phyloP scores from a whole-genome alignment of 2,329 filamentous ascomycete genomes.

The Fusarium metavorans region DNA sequence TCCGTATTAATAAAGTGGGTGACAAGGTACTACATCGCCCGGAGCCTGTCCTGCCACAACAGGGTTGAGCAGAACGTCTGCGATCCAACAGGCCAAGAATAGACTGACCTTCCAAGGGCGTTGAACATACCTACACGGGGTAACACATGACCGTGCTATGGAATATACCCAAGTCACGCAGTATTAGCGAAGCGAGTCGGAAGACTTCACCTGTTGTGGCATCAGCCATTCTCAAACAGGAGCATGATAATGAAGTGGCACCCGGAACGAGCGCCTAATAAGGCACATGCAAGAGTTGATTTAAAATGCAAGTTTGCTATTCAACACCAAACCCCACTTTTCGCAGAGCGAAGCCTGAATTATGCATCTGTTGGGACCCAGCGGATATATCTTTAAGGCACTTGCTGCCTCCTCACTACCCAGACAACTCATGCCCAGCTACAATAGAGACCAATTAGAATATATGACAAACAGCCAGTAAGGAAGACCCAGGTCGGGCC shows the following conservation, averaged over 20 bases:
- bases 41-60: not conserved
- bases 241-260: not conserved
- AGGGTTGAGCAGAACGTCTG: not conserved
- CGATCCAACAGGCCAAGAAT: not conserved
- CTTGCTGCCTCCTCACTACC: not conserved
- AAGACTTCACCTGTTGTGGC: not conserved
- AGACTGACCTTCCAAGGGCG: not conserved
- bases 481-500: not conserved
- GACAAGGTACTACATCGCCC: too few species aligned
- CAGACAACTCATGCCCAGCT: not conserved
- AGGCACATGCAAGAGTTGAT: not conserved
- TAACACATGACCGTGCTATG: not conserved
- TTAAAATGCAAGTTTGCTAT: not conserved
- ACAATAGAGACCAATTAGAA: not conserved
- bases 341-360: not conserved
- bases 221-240: not conserved
- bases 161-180: not conserved
- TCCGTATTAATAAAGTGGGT: not conserved
- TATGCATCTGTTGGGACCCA: too few species aligned
- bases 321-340: not conserved
- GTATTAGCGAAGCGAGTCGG: not conserved
- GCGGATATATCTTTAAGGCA: not conserved
- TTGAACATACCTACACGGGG: not conserved
- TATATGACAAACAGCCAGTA: accelerated
- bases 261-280: not conserved